Base-by-base conservation (phyloP, 352 stramenopile genomes). In the Phytophthora hibernalis region DNA sequence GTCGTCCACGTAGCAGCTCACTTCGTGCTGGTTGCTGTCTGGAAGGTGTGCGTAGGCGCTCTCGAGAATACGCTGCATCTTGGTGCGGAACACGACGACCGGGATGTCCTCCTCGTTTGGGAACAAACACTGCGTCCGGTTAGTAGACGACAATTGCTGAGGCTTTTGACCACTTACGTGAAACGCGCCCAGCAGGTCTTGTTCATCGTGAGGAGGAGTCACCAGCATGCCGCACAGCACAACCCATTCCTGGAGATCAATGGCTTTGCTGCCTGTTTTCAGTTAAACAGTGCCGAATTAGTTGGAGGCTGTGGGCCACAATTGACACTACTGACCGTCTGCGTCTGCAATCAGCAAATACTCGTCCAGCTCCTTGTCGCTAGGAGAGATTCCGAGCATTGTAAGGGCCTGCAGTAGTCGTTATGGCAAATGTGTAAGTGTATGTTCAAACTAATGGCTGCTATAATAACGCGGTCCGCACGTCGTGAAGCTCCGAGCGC, bases 1-100 rank as follows among this genome's bases (percentile, higher is more conserved):
- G 60, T 88, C 82, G 69, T 91, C 80, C 24, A 91, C 80, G 47
- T 83, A 88, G 65, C 78, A 89, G 60, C 78, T 89, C 57, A 90
- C 79, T 68, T 90, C 79, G 66, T 89, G 77, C 56, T 80, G 74
- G 68, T 91, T 89, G 65, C 78, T 85, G 68, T 89, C 82, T 20
- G 79, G 74, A 3, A 91, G 51, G 28, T 87, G 82, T 11, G 79
- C 76, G 55, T 88, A 87, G 50, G 82, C 82, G 38, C 79, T 89
- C 63, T 89, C 76, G 4, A 89, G 76, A 20, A 87, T 76, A 22
- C 80, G 79, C 52, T 90, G 79, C 79, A 90, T 89, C 60, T 90
- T 90, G 31, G 77, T 89, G 43, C 82, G 79, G 54, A 90, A 89
- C 16, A 89, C 72, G 18, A 86, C 67, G 4, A 89, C 80, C 2